Conservation (phyloP, 805 yeast species). For the Lipomyces japonicus region DNA sequence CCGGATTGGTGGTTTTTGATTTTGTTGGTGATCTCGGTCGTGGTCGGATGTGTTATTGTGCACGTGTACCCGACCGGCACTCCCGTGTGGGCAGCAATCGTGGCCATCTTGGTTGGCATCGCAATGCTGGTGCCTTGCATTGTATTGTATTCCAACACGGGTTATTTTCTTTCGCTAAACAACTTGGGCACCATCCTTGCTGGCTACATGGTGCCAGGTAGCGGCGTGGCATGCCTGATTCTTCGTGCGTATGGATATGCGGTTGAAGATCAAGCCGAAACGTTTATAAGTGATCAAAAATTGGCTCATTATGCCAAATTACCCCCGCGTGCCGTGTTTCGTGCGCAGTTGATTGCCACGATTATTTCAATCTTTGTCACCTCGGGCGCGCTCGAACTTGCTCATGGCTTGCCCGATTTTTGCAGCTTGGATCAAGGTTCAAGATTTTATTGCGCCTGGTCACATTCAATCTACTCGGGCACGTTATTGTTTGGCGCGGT, state of each 20-base stretch:
- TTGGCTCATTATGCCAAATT: slow-evolving; percentile 61
- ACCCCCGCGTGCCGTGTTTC: slow-evolving; percentile 58
- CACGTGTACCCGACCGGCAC: slow-evolving; percentile 40
- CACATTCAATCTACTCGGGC: slow-evolving; percentile 49
- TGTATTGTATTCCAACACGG: slow-evolving; percentile 59
- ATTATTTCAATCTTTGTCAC: slow-evolving; percentile 45
- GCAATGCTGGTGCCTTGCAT: slow-evolving; percentile 60
- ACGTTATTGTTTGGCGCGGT: slow-evolving; percentile 61
- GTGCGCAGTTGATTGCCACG: slow-evolving; percentile 47
- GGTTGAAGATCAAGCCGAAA: slow-evolving; percentile 52
- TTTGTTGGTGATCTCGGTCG: slow-evolving; percentile 45
- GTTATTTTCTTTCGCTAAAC: slow-evolving; percentile 55
- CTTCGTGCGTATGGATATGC: slow-evolving; percentile 58
- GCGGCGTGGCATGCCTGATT: slow-evolving; percentile 44
- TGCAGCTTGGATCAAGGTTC: slow-evolving; percentile 46
- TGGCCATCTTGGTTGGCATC: slow-evolving; percentile 44
- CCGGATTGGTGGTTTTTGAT: slow-evolving; percentile 42
- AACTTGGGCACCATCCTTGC: slow-evolving; percentile 9
- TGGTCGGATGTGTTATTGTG: slow-evolving; percentile 35
- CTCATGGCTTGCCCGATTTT: slow-evolving; percentile 35
- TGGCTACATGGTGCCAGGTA: slow-evolving; percentile 16
- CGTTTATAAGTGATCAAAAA: slow-evolving; percentile 55
- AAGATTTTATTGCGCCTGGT: slow-evolving; percentile 48
- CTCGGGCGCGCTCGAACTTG: slow-evolving; percentile 39
- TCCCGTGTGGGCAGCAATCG: slow-evolving; percentile 61